Percentiles rank a stretch among this genome's conserved stretches.
These are phyloP conservation scores for Aspergillus sp. DNA, from an alignment of 2,329 filamentous ascomycete genomes.

Conservation along the genomic window DNA sequence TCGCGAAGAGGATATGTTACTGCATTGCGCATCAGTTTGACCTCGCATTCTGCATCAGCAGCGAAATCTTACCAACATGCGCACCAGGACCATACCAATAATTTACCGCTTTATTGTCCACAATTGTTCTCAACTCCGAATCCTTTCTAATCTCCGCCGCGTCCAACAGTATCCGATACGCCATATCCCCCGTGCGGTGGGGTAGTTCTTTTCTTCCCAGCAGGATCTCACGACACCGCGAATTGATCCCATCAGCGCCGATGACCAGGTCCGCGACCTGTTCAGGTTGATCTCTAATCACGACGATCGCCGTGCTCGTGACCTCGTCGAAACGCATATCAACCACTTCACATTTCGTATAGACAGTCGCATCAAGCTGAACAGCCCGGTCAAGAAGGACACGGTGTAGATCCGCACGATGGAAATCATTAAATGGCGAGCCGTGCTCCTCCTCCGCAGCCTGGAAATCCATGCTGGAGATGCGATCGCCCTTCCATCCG, in stretches of 20 bases:
- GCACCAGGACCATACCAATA: slow-evolving; percentile 35
- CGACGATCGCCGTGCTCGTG: background rate
- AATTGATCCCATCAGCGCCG: slow-evolving; percentile 22
- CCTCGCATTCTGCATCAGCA: background rate
- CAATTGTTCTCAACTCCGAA: slow-evolving; percentile 23
- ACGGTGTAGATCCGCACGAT: slow-evolving; percentile 5
- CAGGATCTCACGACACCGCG: slow-evolving; percentile 21
- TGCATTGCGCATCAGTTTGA: background rate
- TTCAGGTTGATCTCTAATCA: background rate
- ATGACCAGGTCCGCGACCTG: slow-evolving; percentile 14
- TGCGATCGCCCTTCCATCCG: slow-evolving; percentile 1
- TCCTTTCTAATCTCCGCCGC: slow-evolving; percentile 26
- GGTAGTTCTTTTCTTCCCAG: slow-evolving; percentile 24
- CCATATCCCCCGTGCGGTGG: slow-evolving; percentile 33
- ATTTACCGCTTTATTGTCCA: slow-evolving; percentile 28
- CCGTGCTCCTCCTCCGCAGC: background rate
- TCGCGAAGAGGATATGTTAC: slow-evolving; percentile 32
- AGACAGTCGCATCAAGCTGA: background rate
- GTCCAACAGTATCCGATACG: slow-evolving; percentile 34
- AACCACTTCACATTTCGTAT: background rate
- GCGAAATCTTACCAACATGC: slow-evolving; percentile 18
- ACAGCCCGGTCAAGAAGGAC: background rate
- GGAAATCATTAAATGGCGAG: slow-evolving; percentile 5
- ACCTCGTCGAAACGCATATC: background rate
- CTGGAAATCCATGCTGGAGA: slow-evolving; percentile 6